These are phyloP conservation scores for Orbilia javanica DNA, from an alignment of 2,329 filamentous ascomycete genomes.

Conservation along the genomic window DNA sequence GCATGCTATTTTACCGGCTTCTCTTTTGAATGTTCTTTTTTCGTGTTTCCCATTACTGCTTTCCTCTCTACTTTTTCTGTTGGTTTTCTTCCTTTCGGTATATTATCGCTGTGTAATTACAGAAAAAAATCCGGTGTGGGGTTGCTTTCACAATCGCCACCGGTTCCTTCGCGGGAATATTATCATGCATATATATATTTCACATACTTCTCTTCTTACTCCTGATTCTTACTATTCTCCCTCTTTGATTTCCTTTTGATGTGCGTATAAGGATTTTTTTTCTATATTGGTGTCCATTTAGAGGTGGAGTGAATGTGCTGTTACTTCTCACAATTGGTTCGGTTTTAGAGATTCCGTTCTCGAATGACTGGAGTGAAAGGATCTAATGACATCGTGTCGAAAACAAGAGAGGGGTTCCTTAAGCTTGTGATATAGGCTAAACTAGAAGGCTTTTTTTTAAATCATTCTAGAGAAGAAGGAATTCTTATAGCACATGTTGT, in stretches of 20 bases:
- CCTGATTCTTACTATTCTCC: background rate
- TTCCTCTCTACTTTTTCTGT: constrained; percentile 4
- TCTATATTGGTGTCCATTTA: background rate
- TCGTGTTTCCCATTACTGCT: constrained; percentile 20
- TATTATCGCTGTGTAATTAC: constrained; percentile 60
- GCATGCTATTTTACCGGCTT: constrained; percentile 47
- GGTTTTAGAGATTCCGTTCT: constrained; percentile 9
- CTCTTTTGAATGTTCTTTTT: constrained; percentile 43
- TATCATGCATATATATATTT: constrained; percentile 37
- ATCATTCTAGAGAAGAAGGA: background rate
- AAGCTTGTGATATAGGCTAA: constrained; percentile 3
- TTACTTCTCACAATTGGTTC: constrained; percentile 3
- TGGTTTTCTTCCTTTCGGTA: constrained; percentile 59
- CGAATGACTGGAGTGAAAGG: background rate
- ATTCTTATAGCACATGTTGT: background rate
- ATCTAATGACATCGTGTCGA: background rate
- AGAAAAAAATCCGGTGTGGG: constrained; percentile 39
- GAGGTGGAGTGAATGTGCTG: background rate
- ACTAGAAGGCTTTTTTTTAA: constrained; percentile 1
- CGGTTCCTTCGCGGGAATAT: constrained; percentile 47
- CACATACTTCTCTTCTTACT: background rate
- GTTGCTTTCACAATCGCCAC: constrained; percentile 33
- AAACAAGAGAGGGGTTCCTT: background rate
- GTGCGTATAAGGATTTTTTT: background rate
- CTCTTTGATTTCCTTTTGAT: background rate